phyloP scores from a whole-genome alignment of 495 filamentous ascomycete genomes.

The Neurospora pannonica region DNA sequence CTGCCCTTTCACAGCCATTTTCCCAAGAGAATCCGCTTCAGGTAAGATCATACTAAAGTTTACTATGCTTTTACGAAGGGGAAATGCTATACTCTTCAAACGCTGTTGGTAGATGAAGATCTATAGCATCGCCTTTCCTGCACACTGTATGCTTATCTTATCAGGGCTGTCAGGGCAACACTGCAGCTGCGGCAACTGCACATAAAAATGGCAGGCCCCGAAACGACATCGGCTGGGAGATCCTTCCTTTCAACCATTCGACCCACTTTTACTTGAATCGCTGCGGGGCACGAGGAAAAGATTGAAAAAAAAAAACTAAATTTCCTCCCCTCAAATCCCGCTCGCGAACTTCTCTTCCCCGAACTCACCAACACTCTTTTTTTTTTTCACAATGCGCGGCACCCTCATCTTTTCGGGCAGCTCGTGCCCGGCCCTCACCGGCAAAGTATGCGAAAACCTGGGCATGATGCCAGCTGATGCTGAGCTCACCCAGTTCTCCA shows the following conservation, averaged over 20 bases:
- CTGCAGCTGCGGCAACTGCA: not conserved
- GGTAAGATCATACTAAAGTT: not conserved
- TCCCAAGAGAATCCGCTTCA: not conserved
- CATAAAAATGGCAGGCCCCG: not conserved
- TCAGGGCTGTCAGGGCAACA: not conserved
- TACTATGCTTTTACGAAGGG: not conserved
- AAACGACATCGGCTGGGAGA: not conserved
- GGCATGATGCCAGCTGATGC: conserved; percentile 47
- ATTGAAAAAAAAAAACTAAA: conserved; percentile 1
- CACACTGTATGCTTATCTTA: not conserved
- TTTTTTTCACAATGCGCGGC: conserved; percentile 39
- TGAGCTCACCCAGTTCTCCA: conserved; percentile 52
- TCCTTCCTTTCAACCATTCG: not conserved
- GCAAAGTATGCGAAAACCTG: conserved; percentile 50
- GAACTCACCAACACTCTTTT: not conserved
- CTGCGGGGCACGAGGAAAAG: not conserved
- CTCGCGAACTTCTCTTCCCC: conserved; percentile 2
- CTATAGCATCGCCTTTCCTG: not conserved
- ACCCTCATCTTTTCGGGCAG: conserved; percentile 49
- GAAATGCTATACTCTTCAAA: not conserved
- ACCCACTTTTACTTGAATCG: not conserved
- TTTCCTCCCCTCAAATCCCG: conserved; percentile 3
- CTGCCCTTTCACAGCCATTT: not conserved
- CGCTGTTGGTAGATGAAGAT: not conserved
- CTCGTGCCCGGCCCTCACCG: conserved; percentile 46